A percentile compares a stretch with the other conserved stretches of the same genome.
These are phyloP conservation scores for Oryza glumipatula DNA, from an alignment of 176 grass and related monocot species.

Conservation along the genomic window DNA sequence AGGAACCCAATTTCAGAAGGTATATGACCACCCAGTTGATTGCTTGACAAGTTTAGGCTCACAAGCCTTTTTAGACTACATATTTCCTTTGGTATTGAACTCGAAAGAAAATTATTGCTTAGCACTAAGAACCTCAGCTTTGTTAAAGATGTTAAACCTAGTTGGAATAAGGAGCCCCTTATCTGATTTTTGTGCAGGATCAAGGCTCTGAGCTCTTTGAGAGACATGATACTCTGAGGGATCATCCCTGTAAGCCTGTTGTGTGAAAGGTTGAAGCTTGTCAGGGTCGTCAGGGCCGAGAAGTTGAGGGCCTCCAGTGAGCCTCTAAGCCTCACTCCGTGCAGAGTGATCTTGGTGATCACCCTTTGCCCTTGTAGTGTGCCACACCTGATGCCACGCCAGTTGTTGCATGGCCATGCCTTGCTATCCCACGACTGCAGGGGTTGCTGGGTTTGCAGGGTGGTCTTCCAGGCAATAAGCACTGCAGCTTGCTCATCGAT, in stretches of 20 bases:
- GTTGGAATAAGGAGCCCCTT: too few relatives aligned
- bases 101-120: too few relatives aligned
- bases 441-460: not conserved
- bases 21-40: not conserved
- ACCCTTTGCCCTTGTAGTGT: not conserved
- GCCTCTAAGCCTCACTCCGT: not conserved
- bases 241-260: too few relatives aligned
- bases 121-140: too few relatives aligned
- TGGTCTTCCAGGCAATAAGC: not conserved
- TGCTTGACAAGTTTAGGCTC: not conserved
- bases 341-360: not conserved
- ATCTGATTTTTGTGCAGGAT: too few relatives aligned
- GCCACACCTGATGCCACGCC: not conserved
- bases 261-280: not conserved
- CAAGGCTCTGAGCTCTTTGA: too few relatives aligned
- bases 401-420: not conserved
- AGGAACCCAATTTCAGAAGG: not conserved
- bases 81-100: too few relatives aligned
- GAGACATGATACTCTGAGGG: too few relatives aligned
- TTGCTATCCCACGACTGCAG: not conserved
- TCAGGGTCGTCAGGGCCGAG: not conserved
- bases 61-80: not conserved
- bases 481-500: not conserved
- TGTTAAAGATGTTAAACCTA: too few relatives aligned
- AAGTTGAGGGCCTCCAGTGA: not conserved